Evolutionary conservation across 2,329 filamentous ascomycete genomes (phyloP).

Genomic region (Talaromyces islandicus): DNA sequence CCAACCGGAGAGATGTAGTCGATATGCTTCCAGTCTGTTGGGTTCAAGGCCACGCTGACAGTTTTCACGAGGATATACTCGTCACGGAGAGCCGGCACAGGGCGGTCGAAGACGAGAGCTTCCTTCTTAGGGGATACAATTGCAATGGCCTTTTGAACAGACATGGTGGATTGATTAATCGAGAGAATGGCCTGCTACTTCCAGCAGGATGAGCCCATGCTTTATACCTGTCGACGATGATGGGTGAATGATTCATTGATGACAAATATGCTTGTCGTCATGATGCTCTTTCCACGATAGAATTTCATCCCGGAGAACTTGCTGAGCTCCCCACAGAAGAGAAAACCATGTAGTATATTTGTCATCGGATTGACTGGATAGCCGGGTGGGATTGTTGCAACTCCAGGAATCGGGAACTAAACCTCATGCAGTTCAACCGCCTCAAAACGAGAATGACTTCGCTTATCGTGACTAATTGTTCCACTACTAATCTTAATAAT

Average conservation of each 20-base stretch:
- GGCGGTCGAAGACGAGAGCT: conserved; percentile 25
- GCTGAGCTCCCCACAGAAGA: background rate
- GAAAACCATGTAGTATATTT: background rate
- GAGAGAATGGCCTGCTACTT: background rate
- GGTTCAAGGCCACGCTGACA: conserved; percentile 48
- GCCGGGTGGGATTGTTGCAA: background rate
- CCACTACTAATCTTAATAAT: no score
- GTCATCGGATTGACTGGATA: background rate
- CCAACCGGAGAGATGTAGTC: conserved; percentile 28
- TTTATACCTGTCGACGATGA: background rate
- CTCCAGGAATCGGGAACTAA: background rate
- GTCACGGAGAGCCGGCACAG: conserved; percentile 38
- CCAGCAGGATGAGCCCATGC: background rate
- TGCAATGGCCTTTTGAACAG: conserved; percentile 29
- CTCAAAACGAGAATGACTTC: no score
- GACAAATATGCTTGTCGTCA: background rate
- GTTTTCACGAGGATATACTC: conserved; percentile 51
- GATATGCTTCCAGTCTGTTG: conserved; percentile 53
- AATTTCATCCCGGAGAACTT: background rate
- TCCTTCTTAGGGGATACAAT: conserved; percentile 24
- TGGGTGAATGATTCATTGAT: background rate
- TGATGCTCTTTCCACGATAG: background rate
- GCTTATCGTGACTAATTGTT: no score
- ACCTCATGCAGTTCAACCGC: background rate
- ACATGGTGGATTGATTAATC: background rate